phyloP scores from a whole-genome alignment of 495 filamentous ascomycete genomes.

The Aspergillus indologenus region DNA sequence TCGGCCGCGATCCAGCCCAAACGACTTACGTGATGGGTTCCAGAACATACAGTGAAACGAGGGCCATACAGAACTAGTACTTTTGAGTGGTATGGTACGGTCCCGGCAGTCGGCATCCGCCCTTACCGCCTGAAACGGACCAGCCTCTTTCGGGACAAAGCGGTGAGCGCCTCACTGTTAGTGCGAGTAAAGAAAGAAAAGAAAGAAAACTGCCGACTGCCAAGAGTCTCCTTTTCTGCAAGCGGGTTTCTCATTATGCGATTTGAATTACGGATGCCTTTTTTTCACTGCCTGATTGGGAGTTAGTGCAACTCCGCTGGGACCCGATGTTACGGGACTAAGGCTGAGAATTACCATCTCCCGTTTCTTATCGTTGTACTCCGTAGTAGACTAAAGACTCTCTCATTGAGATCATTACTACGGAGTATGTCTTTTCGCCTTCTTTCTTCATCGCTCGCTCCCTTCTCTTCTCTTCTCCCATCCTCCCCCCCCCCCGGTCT shows the following conservation, averaged over 20 bases:
- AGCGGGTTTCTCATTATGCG: too few species aligned
- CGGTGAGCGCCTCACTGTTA: constrained; percentile 5
- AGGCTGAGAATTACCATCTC: background rate
- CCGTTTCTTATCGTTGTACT: constrained; percentile 7
- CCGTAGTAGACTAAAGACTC: too few species aligned
- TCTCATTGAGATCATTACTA: constrained; percentile 14
- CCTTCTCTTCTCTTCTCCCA: background rate
- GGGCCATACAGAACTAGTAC: constrained; percentile 5
- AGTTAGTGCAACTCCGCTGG: background rate
- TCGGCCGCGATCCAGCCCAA: background rate
- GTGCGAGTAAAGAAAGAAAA: too few species aligned
- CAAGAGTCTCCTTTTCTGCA: too few species aligned
- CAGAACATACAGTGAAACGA: background rate
- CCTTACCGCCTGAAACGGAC: constrained; percentile 14
- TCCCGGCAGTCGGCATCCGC: constrained; percentile 14
- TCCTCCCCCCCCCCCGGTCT: constrained; percentile 3
- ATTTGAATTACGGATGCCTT: too few species aligned
- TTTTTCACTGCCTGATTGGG: too few species aligned
- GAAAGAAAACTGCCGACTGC: too few species aligned
- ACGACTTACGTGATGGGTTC: background rate
- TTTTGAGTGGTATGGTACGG: constrained; percentile 7
- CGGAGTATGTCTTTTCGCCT: background rate
- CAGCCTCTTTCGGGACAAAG: background rate
- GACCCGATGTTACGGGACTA: constrained; percentile 8
- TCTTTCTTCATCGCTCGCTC: background rate